phyloP scores from a whole-genome alignment of 1,284 basidiomycete species.

The Mixia osmundae region DNA sequence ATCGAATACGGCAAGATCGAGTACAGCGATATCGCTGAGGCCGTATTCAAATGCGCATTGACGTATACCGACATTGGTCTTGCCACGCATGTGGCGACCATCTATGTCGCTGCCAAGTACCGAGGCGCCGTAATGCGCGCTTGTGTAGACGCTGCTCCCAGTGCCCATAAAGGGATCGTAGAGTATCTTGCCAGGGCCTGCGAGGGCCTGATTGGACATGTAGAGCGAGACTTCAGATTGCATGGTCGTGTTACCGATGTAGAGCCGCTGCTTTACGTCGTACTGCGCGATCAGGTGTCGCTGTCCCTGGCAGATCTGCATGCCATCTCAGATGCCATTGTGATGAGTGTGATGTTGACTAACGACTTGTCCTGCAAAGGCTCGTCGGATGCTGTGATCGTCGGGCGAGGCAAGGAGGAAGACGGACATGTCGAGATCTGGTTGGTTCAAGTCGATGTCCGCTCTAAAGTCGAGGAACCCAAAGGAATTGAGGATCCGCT shows the following conservation, averaged over 20 bases:
- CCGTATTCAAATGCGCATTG: background rate
- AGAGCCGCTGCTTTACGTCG: slow-evolving; percentile 66
- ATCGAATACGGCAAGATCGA: background rate
- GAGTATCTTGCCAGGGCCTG: slow-evolving; percentile 62
- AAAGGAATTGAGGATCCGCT: slow-evolving; percentile 33
- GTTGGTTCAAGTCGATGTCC: slow-evolving; percentile 55
- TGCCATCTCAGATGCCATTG: slow-evolving; percentile 8
- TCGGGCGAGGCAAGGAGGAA: too few relatives aligned
- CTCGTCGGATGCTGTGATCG: slow-evolving; percentile 29
- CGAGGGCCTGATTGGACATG: slow-evolving; percentile 88
- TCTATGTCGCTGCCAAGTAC: slow-evolving; percentile 92
- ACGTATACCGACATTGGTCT: slow-evolving; percentile 24
- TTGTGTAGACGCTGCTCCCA: slow-evolving; percentile 70
- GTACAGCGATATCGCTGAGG: background rate
- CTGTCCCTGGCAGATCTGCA: slow-evolving; percentile 13
- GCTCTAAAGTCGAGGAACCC: slow-evolving; percentile 64
- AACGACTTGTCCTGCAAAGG: slow-evolving; percentile 2
- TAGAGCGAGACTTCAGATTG: slow-evolving; percentile 80
- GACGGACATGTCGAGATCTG: slow-evolving; percentile 51
- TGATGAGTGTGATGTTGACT: background rate
- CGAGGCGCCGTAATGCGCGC: slow-evolving; percentile 62
- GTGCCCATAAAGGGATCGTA: slow-evolving; percentile 95
- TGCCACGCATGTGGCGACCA: slow-evolving; percentile 85
- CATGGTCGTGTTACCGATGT: slow-evolving; percentile 96
- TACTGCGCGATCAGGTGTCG: slow-evolving; percentile 22